These are phyloP conservation scores for Umbelopsis sp. DNA, from an alignment of 371 early-diverging fungal species.

Conservation along the genomic window DNA sequence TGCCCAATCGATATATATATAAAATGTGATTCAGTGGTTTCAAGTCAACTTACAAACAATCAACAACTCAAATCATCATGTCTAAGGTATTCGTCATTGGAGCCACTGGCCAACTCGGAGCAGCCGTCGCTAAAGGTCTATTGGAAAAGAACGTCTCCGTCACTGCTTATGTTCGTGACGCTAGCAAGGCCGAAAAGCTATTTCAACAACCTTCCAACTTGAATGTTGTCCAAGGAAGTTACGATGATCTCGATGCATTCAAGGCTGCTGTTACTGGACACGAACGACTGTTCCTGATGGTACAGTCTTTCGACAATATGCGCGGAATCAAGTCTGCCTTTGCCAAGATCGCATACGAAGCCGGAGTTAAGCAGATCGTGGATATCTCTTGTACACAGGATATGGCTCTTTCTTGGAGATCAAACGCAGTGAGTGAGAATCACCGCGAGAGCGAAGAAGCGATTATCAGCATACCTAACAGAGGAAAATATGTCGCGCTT, in stretches of 20 bases:
- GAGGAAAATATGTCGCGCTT: slow-evolving; percentile 22
- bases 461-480: slow-evolving; percentile 22
- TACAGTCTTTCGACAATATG: neutral
- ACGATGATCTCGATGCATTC: neutral
- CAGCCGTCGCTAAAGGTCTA: slow-evolving; percentile 22
- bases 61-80: no score
- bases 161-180: slow-evolving; percentile 31
- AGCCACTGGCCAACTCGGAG: slow-evolving; percentile 37
- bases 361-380: neutral
- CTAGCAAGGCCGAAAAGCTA: slow-evolving; percentile 20
- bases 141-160: slow-evolving; percentile 16
- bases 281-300: neutral
- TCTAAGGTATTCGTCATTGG: no score
- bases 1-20: no score
- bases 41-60: no score
- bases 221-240: neutral
- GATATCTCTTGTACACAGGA: neutral
- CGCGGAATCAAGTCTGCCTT: neutral
- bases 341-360: slow-evolving; percentile 2
- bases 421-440: neutral
- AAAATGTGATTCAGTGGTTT: no score
- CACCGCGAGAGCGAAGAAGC: slow-evolving; percentile 25
- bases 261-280: neutral
- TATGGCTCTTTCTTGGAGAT: neutral
- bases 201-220: slow-evolving; percentile 7